Percentiles rank a stretch among this genome's conserved stretches.
phyloP scores from a whole-genome alignment of 371 early-diverging fungal genomes.

The Apophysomyces ossiformis region DNA sequence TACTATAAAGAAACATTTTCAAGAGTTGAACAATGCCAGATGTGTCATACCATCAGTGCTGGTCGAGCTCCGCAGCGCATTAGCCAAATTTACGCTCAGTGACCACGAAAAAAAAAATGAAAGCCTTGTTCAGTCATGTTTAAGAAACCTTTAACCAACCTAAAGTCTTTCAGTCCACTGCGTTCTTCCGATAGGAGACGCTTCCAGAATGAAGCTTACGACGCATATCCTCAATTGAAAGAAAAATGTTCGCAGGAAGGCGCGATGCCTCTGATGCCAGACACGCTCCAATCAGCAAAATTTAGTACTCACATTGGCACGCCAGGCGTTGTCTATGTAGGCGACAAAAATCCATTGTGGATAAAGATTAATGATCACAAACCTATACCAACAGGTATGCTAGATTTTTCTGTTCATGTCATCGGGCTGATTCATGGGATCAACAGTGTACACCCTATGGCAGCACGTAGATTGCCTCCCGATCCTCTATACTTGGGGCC shows the following conservation, averaged over 20 bases:
- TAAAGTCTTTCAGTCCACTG: constrained; percentile 64
- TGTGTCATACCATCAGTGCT: too few relatives aligned
- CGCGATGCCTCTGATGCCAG: constrained; percentile 51
- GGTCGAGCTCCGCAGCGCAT: too few relatives aligned
- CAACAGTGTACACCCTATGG: constrained; percentile 71
- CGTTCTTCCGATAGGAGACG: constrained; percentile 64
- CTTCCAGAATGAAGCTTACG: constrained; percentile 60
- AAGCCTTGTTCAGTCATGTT: constrained; percentile 45
- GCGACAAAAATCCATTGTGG: constrained; percentile 64
- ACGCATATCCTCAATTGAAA: constrained; percentile 53
- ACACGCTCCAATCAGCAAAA: constrained; percentile 64
- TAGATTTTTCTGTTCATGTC: not conserved
- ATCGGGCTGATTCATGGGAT: constrained; percentile 7
- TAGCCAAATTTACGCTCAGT: too few relatives aligned
- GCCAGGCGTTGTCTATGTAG: constrained; percentile 63
- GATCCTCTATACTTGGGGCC: constrained; percentile 61
- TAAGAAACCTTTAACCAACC: constrained; percentile 59
- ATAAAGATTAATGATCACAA: constrained; percentile 46
- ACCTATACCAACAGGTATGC: constrained; percentile 48
- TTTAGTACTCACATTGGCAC: constrained; percentile 64
- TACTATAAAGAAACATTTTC: too few relatives aligned
- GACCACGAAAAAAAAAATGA: too few relatives aligned
- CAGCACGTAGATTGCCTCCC: constrained; percentile 63
- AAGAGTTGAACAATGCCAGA: too few relatives aligned
- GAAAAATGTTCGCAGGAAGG: constrained; percentile 25